Base-by-base conservation (phyloP, 352 stramenopile genomes). In the Pythium aphanidermatum region DNA sequence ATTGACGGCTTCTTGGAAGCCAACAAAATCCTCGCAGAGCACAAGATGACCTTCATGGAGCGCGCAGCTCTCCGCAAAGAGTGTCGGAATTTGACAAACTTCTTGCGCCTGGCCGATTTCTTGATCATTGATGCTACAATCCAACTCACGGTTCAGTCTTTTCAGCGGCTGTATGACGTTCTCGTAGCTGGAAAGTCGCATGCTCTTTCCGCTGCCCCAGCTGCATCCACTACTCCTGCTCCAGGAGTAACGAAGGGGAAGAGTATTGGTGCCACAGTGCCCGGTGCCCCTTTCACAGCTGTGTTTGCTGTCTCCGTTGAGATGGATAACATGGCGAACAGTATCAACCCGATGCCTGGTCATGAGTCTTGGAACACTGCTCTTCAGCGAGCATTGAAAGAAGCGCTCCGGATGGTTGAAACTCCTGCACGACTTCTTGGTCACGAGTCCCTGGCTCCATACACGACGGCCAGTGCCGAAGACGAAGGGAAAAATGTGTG, bases 41-140 rank as follows among this genome's bases (percentile, higher is more conserved):
- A 96, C 60, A 96, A 94, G 35, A 97, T 98, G 92, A 98, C 90
- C 5, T 98, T 98, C 58, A 98, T 98, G 92, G 92, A 98, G 60
- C 69, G 89, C 14, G 92, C 93, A 2, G 80, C 83, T 3, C 51
- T 98, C 30, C 78, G 92, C 3, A 92, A 90, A 31, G 86, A 98
- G 41, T 98, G 92, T 51, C 82, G 84, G 4, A 88, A 73, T 29
- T 60, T 98, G 16, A 97, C 88, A 2, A 89, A 92, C 30, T 98
- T 98, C 48, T 45, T 98, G 10, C 79, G 88, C 0, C 68, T 98
- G 6, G 83, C 87, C 9, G 92, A 98, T 57, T 96, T 97, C 30
- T 50, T 96, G 17, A 92, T 92, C 4, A 90, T 93, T 21, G 79
- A 93, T 32, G 81, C 87, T 19, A 89, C 88, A 0, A 86, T 95